Evolutionary conservation across 768 basidiomycete species (phyloP).

Genomic region (Serendipita sp.): DNA sequence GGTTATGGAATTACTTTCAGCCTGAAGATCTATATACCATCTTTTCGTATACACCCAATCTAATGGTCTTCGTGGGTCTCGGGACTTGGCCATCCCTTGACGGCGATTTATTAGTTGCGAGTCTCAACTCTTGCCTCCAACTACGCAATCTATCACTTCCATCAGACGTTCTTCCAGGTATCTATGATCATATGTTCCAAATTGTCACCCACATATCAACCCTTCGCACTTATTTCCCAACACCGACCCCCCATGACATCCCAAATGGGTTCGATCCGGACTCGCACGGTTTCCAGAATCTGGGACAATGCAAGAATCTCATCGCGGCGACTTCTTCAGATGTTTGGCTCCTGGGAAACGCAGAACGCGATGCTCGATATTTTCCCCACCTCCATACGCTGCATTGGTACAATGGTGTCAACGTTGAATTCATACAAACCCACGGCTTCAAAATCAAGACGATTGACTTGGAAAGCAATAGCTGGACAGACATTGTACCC

Average conservation of each 20-base stretch:
- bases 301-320: neutral
- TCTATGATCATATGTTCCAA: neutral
- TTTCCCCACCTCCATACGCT: neutral
- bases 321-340: neutral
- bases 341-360: neutral
- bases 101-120: neutral
- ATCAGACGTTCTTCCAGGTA: neutral
- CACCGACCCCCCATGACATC: neutral
- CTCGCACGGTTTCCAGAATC: neutral
- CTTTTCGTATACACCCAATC: neutral
- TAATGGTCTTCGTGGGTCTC: neutral
- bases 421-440: neutral
- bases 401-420: neutral
- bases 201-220: neutral
- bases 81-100: neutral
- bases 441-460: conserved; percentile 3
- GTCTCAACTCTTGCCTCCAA: neutral
- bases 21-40: neutral
- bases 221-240: neutral
- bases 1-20: neutral
- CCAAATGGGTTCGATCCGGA: neutral
- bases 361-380: neutral
- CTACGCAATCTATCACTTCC: neutral
- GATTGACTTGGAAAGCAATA: neutral
- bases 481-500: neutral